Percentiles rank a stretch among this genome's conserved stretches.
Conservation (phyloP, 768 basidiomycete species). For the Rhizopogon vesiculosus region DNA sequence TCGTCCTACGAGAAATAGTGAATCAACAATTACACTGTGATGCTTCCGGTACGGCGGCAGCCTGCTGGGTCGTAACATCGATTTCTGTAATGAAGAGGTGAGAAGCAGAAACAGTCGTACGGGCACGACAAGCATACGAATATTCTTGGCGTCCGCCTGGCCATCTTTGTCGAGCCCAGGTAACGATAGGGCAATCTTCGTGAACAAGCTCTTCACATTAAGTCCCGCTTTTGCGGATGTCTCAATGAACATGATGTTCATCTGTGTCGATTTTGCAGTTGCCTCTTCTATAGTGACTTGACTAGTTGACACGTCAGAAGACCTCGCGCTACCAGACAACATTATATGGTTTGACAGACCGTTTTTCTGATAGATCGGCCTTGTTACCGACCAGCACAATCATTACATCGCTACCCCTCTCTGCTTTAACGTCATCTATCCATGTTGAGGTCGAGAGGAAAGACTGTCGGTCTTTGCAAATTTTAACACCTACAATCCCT, state of each 20-base stretch:
- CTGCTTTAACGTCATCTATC: constrained; percentile 98
- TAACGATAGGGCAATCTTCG: constrained; percentile 97
- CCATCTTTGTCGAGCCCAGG: constrained; percentile 91
- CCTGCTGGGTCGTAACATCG: constrained; percentile 75
- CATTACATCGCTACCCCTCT: constrained; percentile 96
- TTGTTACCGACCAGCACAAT: constrained; percentile 99
- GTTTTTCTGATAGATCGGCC: constrained; percentile 97
- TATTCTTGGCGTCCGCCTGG: constrained; percentile 50
- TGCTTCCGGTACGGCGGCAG: constrained; percentile 76
- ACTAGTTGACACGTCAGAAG: constrained; percentile 36
- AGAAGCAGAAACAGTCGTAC: background rate
- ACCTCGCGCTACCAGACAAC: background rate
- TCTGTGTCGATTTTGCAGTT: constrained; percentile 82
- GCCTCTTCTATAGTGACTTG: constrained; percentile 99
- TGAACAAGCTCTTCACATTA: constrained; percentile 98
- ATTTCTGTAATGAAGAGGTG: constrained; percentile 56
- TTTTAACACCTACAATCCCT: constrained; percentile 2
- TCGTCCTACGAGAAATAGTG: constrained; percentile 2
- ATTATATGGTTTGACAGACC: constrained; percentile 46
- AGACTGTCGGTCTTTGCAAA: constrained; percentile 79
- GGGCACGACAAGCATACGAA: constrained; percentile 30
- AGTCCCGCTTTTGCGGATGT: constrained; percentile 99
- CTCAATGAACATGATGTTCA: constrained; percentile 98
- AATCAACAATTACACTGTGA: constrained; percentile 78
- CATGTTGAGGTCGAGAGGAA: constrained; percentile 98